These are phyloP conservation scores for Psilocybe tampanensis DNA, from an alignment of 768 basidiomycete species.

Conservation along the genomic window DNA sequence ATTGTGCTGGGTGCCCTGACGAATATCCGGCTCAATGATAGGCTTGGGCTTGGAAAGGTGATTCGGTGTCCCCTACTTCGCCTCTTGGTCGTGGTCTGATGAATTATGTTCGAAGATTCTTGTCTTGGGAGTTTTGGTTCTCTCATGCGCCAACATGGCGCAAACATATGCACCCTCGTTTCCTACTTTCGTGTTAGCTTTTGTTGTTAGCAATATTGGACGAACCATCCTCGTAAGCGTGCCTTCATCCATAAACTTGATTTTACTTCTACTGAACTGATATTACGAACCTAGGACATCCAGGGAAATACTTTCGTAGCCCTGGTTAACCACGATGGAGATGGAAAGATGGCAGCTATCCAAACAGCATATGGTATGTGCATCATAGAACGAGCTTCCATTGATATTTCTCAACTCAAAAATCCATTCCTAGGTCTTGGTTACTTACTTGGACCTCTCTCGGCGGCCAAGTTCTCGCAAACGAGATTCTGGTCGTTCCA, in stretches of 20 bases:
- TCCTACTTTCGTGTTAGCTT: slow-evolving; percentile 55
- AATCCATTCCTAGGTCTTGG: no score
- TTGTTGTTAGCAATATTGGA: slow-evolving; percentile 42
- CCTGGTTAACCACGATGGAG: slow-evolving; percentile 51
- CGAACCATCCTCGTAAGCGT: slow-evolving; percentile 43
- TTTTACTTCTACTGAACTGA: no score
- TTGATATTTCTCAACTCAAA: no score
- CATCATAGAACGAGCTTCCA: no score
- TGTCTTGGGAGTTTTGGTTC: slow-evolving; percentile 42
- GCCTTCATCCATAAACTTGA: no score
- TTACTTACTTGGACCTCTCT: no score
- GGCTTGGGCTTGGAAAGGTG: slow-evolving; percentile 45
- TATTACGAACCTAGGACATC: no score
- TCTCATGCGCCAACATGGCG: slow-evolving; percentile 51
- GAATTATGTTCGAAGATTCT: slow-evolving; percentile 17
- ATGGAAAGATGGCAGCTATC: slow-evolving; percentile 72
- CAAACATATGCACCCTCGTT: slow-evolving; percentile 59
- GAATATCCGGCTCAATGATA: slow-evolving; percentile 38
- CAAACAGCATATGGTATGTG: no score
- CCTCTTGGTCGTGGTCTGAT: neutral
- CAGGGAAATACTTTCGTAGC: slow-evolving; percentile 27
- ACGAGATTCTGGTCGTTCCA: no score
- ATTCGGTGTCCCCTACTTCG: neutral
- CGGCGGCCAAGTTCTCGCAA: no score
- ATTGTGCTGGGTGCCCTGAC: slow-evolving; percentile 38